A percentile compares a stretch with the other conserved stretches of the same genome.
Evolutionary conservation across 768 basidiomycete genomes (phyloP).

Genomic region (Clathrus columnatus): DNA sequence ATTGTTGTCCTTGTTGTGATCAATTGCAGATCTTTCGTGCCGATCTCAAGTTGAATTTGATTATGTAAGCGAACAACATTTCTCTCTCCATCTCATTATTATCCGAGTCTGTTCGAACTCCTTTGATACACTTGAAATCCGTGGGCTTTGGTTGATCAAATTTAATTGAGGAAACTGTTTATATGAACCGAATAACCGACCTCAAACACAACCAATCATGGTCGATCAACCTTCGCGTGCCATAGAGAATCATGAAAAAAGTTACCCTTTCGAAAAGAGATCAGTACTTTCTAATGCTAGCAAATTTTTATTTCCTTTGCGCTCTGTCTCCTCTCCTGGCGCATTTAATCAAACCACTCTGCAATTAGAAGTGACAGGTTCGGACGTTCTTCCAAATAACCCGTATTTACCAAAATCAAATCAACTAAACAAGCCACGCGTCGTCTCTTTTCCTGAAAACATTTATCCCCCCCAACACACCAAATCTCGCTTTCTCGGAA

Average conservation of each 20-base stretch:
- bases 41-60: no score
- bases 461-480: neutral
- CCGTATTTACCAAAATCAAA: neutral
- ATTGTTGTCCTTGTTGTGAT: no score
- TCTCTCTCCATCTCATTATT: no score
- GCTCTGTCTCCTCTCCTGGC: neutral
- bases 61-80: no score
- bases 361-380: neutral
- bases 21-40: no score
- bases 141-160: no score
- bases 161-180: neutral
- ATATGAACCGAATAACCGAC: neutral
- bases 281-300: neutral
- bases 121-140: no score
- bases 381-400: neutral
- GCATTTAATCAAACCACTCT: neutral
- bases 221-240: neutral
- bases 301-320: no score
- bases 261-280: neutral
- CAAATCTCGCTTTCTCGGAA: no score
- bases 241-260: neutral
- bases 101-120: no score
- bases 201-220: neutral
- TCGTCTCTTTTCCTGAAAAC: conserved; percentile 5
- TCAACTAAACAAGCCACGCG: neutral